These are phyloP conservation scores for Cadophora sp. DNA, from an alignment of 2,329 filamentous ascomycete species.

Conservation along the genomic window DNA sequence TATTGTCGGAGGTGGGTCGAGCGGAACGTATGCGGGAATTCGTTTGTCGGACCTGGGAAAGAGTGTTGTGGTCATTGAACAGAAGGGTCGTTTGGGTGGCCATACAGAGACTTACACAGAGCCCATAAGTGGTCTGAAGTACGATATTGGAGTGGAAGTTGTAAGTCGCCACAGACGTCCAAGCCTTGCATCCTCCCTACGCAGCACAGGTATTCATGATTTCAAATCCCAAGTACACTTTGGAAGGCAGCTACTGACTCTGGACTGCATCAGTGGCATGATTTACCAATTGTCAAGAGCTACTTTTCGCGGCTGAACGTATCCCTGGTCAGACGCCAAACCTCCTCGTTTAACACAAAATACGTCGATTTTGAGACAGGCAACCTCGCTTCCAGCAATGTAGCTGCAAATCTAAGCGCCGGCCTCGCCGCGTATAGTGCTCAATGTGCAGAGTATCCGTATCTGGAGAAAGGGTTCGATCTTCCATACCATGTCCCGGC, in stretches of 20 bases:
- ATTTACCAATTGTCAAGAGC: conserved; percentile 45
- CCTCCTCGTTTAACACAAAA: conserved; percentile 15
- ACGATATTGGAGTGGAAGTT: conserved; percentile 48
- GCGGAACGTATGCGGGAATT: conserved; percentile 46
- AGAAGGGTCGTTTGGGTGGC: conserved; percentile 40
- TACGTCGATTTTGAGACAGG: conserved; percentile 46
- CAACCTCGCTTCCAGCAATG: not conserved
- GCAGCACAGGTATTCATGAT: not conserved
- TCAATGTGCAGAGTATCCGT: conserved; percentile 44
- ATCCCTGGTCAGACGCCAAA: not conserved
- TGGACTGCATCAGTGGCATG: conserved; percentile 4
- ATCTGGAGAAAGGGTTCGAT: conserved; percentile 49
- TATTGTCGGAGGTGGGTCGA: conserved; percentile 47
- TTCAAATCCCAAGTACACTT: not conserved
- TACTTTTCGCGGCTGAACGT: conserved; percentile 48
- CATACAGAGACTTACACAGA: conserved; percentile 48
- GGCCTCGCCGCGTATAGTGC: conserved; percentile 22
- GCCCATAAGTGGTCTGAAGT: conserved; percentile 42
- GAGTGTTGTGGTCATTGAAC: conserved; percentile 46
- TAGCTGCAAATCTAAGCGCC: not conserved
- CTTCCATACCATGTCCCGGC: conserved; percentile 39
- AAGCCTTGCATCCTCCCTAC: not conserved
- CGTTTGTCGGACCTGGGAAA: conserved; percentile 42
- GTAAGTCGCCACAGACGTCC: conserved; percentile 47
- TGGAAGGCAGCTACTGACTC: not conserved